Evolutionary conservation across 1,284 basidiomycete genomes (phyloP), one percentile per base, ranked within the genome.

Genomic region (Cerrena zonata): DNA sequence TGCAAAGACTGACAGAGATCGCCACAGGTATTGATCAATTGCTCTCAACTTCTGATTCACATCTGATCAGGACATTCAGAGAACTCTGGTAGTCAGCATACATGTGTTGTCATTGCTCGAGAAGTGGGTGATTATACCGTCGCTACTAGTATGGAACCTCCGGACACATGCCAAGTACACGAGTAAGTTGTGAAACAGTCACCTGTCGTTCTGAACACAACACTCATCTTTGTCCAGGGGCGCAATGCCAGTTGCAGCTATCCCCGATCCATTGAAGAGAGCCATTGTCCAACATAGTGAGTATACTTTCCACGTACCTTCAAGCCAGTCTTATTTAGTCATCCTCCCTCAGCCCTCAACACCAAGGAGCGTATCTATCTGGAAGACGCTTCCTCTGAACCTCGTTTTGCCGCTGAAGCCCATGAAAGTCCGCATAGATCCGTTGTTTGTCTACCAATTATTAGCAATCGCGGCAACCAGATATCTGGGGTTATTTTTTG

Each of bases 381-480:
- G 53, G 77, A 80, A 42, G 84, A 86, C 62, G 78, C 80, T 18
- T 70, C 77, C 0, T 61, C 75, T 4, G 84, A 86, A 61, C 76
- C 82, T 13, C 76, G 82, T 30, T 86, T 85, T 59, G 76, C 82
- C 0, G 75, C 80, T 1, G 82, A 85, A 61, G 81, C 84, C 15
- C 73, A 75, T 23, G 77, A 80, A 60, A 80, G 79, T 22, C 60
- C 65, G 10, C 72, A 80, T 59, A 72, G 79, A 44, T 81, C 82
- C 24, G 78, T 84, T 7, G 74, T 86, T 26, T 86, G 83, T 59
- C 65, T 86, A 10, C 84, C 84, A 1, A 82, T 86, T 45, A 82
- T 82, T 62, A 81, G 82, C 59, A 86, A 86, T 58, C 77, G 83
- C 24, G n/a, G n/a, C n/a, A 82, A 82, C 13, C 83, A 86, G 61